phyloP scores from a whole-genome alignment of 257 asterid species.

The Nicotiana tomentosiformis region DNA sequence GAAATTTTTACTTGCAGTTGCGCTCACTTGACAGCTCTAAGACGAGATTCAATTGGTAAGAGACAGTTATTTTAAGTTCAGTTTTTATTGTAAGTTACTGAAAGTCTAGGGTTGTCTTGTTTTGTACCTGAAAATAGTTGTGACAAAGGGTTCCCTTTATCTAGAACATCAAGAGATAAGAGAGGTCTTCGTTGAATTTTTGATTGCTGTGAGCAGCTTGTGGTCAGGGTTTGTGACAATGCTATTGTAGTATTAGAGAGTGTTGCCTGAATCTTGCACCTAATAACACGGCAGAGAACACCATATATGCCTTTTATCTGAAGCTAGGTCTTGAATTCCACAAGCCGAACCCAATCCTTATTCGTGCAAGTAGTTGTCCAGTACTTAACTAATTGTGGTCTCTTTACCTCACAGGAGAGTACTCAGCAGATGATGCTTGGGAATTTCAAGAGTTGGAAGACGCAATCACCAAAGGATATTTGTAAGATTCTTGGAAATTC shows the following conservation, averaged over 20 bases:
- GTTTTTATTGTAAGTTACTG: neutral
- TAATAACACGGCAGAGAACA: neutral
- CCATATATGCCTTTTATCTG: neutral
- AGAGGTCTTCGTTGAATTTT: neutral
- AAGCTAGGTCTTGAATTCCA: neutral
- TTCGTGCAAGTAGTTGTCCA: neutral
- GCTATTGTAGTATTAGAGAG: neutral
- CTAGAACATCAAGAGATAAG: neutral
- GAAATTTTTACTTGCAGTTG: slow-evolving; percentile 49
- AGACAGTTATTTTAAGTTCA: neutral
- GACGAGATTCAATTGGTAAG: slow-evolving; percentile 91
- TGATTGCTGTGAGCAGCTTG: neutral
- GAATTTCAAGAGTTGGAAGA: slow-evolving; percentile 84
- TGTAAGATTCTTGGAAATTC: slow-evolving; percentile 24
- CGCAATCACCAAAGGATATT: slow-evolving; percentile 63
- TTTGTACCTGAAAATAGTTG: neutral
- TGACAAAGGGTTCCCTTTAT: neutral
- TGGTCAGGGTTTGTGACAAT: neutral
- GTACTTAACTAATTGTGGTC: neutral
- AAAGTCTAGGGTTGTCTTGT: neutral
- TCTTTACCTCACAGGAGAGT: slow-evolving; percentile 49
- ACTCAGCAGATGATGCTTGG: slow-evolving; percentile 91
- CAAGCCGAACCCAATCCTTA: neutral
- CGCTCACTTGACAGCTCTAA: slow-evolving; percentile 87
- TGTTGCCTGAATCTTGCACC: slow-evolving; percentile 1